Base-by-base conservation (phyloP, 352 stramenopile species). In the Globisporangium cederbergense region DNA sequence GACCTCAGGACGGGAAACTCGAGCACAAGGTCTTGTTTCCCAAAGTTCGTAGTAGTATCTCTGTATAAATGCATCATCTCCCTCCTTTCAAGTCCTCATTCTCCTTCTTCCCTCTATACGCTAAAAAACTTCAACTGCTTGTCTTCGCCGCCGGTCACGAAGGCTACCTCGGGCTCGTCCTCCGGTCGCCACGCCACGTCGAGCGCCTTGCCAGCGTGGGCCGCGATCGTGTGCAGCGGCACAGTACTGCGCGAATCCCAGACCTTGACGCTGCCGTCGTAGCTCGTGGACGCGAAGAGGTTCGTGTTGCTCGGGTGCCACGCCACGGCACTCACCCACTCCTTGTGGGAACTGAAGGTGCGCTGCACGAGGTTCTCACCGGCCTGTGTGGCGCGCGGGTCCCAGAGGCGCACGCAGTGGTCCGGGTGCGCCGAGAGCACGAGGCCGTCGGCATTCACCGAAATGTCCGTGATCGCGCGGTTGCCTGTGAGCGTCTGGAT, bases 91-190 rank as follows among this genome's bases (percentile, higher is more conserved):
- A 8, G 9, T 62, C 20, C 9, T 64, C 47, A 25, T 36, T 60
- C 56, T 62, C 49, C 3, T n/a, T 43, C 49, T 52, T 22, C 28
- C 25, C 28, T 82, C 71, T 93, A 91, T 70, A 91, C 79, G 67
- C 79, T 90, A 67, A 87, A 95, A 63, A 93, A 83, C 73, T 93
- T 93, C 28, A 95, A 74, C 72, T 93, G 85, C 74, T 90, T 92
- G 75, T 95, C 86, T 28, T 90, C 83, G 16, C 86, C 86, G 36
- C 86, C 86, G n/a, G 81, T 92, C 40, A 82, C 86, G 38, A 95
- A 90, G 20, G 80, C 74, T 34, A 86, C 60, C 55, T 62, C 66
- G 20, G 56, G 53, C 47, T 74, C 58, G 18, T 75, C 64, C 38
- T 66, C 52, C 28, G 69, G 71, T 66, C 80, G 71, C 87, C 87